Evolutionary conservation across 495 filamentous ascomycete genomes (phyloP).

Genomic region (Lineolata rhizophorae): DNA sequence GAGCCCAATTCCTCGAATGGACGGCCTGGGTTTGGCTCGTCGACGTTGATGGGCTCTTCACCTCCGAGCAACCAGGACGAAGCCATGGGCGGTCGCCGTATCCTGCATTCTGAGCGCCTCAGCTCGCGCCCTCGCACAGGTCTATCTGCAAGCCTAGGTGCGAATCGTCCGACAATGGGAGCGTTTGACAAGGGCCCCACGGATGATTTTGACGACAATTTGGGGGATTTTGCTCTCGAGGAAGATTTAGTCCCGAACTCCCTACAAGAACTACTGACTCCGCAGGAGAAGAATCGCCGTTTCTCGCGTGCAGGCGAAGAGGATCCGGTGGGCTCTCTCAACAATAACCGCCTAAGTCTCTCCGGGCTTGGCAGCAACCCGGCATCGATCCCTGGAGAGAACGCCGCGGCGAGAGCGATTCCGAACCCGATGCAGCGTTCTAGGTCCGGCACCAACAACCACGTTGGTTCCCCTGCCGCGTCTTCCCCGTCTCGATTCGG

Average conservation of each 20-base stretch:
- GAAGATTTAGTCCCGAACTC: constrained; percentile 79
- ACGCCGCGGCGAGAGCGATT: too few species aligned
- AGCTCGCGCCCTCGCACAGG: constrained; percentile 46
- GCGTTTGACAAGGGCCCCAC: constrained; percentile 17
- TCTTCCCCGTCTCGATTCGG: constrained; percentile 78
- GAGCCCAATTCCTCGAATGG: constrained; percentile 21
- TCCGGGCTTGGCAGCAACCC: constrained; percentile 38
- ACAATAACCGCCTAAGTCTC: constrained; percentile 35
- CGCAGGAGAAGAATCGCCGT: constrained; percentile 67
- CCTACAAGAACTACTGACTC: constrained; percentile 77
- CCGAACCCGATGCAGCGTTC: background rate
- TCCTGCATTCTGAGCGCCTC: constrained; percentile 70
- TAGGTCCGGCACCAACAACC: too few species aligned
- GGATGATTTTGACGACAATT: constrained; percentile 61
- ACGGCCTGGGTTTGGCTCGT: constrained; percentile 23
- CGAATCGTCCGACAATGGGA: constrained; percentile 26
- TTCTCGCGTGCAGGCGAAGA: constrained; percentile 54
- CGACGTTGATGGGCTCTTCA: constrained; percentile 47
- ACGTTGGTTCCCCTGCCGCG: constrained; percentile 37
- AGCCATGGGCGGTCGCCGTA: constrained; percentile 38
- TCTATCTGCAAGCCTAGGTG: constrained; percentile 53
- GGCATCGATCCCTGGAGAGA: too few species aligned
- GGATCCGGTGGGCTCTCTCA: constrained; percentile 22
- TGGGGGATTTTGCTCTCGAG: constrained; percentile 84
- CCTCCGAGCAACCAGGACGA: constrained; percentile 39